Evolutionary conservation across 306 rosid genomes (phyloP), one percentile per base, ranked within the genome.

Genomic region (Adenanthera pavonina): DNA sequence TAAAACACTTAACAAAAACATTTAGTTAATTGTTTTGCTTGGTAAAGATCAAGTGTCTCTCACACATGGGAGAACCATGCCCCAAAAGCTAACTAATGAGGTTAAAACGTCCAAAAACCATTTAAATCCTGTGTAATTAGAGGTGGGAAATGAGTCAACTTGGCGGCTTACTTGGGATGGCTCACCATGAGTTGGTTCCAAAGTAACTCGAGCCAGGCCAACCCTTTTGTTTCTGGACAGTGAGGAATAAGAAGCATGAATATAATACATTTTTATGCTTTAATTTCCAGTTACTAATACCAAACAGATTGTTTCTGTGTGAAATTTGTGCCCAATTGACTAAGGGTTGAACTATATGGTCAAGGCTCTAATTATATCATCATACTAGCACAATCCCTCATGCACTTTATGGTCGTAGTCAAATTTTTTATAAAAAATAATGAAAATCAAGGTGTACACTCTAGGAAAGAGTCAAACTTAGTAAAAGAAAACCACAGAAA

Each of bases 331-430:
- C 25, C 25, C n/a, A 19, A 1, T 38, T 46, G 68, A 69, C 47
- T 46, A 10, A 25, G 64, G 46, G 44, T 56, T 41, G 67, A 81
- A 70, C 19, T 8, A 48, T 16, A 57, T 69, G 64, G 41, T 19
- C 19, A 17, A 77, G 75, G 60, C 69, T 53, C 65, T 41, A 62
- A 71, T 19, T 47, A 11, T 61, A 36, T 78, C 43, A 72, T 52
- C 75, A 62, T 38, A 16, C 43, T 3, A 40, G 43, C 6, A 40
- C 43, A 40, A 40, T 40, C 43, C 43, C 49, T 46, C 49, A 46
- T 46, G 13, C 13, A 46, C 10, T 46, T 2, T 12, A 8, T 46
- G 49, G 12, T 1, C 49, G 49, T 8, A 6, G 49, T 46, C 7
- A 46, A 46, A 46, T 46, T 46, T 6, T 0, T 46, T 46, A 46